Base-by-base conservation (phyloP, 306 rosid genomes). In the Cucurbita ficifolia region DNA sequence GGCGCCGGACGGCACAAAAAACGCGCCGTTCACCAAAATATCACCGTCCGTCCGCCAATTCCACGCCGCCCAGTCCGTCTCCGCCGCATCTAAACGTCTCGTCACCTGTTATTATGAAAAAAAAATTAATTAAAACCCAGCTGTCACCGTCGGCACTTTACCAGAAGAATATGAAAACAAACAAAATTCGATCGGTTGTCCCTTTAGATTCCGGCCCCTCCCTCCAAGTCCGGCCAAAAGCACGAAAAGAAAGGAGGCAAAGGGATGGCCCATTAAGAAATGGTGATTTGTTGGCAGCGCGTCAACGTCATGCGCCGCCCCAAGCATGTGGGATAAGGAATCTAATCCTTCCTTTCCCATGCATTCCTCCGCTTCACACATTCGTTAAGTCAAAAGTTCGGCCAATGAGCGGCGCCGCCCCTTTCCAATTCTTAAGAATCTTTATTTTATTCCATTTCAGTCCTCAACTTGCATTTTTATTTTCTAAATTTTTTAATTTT, bases 21-120 rank as follows among this genome's bases (percentile, higher is more conserved):
- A 89, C 0, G 96, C 96, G 6, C 96, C 96, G 76, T 89, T 89
- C 70, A 87, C 88, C 89, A 89, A 80, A 21, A 83, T 12, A 33
- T 89, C 96, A 58, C 96, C 91, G 1, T 87, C 96, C 7, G 96
- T 83, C 69, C 86, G 78, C 96, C 96, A 89, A 61, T 89, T 87
- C 96, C 96, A 89, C 2, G 19, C 87, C 12, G 80, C 46, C 96
- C 96, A 89, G 0, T 85, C 76, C 3, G 60, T 16, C 50, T 89
- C 91, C 10, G 77, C 63, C 1, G 91, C 83, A 24, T 89, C 91
- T 84, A 89, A 86, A 62, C 96, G 86, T 89, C 83, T 89, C 8
- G 96, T 89, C 82, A 89, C 96, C 95, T 88, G 67, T 71, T 40
- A 21, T n/a, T 16, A 29, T 29, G 3, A 29, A 29, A 29, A 29